Evolutionary conservation across 1,284 basidiomycete species (phyloP).

Genomic region (Mycosarcoma mackinlayi): DNA sequence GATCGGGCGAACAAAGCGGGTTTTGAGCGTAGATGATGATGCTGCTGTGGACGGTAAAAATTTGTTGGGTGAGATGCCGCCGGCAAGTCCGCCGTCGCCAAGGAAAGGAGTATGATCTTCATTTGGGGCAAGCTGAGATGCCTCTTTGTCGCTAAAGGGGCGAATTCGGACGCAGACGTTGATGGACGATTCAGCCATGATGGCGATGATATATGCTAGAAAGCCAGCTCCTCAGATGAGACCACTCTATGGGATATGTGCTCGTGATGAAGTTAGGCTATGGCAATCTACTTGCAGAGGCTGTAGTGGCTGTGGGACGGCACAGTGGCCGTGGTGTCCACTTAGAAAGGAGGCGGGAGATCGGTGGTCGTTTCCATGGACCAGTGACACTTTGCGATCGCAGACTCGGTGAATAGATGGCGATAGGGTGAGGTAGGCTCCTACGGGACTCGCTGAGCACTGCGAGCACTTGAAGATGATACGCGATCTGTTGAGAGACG

Average conservation of each 20-base stretch:
- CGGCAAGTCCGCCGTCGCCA: conserved; percentile 66
- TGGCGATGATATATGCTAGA: neutral
- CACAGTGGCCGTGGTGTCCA: too few species aligned
- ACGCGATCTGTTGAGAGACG: too few species aligned
- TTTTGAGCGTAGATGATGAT: conserved; percentile 26
- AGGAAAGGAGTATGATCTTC: conserved; percentile 62
- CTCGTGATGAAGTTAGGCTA: neutral
- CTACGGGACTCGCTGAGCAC: too few species aligned
- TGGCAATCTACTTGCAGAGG: neutral
- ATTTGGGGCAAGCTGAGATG: conserved; percentile 55
- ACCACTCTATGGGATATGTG: neutral
- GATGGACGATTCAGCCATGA: conserved; percentile 48
- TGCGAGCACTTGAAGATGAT: too few species aligned
- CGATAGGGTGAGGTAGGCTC: too few species aligned
- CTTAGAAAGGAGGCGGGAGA: too few species aligned
- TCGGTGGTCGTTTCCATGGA: too few species aligned
- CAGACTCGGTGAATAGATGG: too few species aligned
- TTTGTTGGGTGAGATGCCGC: conserved; percentile 55
- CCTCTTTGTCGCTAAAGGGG: conserved; percentile 64
- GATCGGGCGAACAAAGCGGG: conserved; percentile 63
- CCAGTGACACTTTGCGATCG: too few species aligned
- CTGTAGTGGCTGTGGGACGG: too few species aligned
- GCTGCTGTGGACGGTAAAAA: conserved; percentile 21
- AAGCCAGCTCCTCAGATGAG: conserved; percentile 16
- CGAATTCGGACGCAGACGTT: conserved; percentile 64